phyloP scores from a whole-genome alignment of 1,284 basidiomycete species.

The Leccinum griseonigrum region DNA sequence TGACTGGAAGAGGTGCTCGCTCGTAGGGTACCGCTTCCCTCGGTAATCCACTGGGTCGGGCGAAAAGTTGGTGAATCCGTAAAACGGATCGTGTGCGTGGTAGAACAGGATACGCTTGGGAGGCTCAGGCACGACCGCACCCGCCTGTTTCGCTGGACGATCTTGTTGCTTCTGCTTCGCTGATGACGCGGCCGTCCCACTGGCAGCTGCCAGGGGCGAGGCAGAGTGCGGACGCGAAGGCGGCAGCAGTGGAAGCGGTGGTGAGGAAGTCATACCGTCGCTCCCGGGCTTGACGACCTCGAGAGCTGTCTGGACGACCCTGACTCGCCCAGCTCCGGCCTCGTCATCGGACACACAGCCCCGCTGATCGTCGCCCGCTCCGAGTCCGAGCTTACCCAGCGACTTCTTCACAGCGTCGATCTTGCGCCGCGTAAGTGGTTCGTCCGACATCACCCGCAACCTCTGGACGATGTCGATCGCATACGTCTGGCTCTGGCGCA shows the following conservation, averaged over 20 bases:
- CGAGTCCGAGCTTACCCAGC: conserved; percentile 22
- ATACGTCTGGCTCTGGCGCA: conserved; percentile 17
- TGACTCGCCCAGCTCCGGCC: conserved; percentile 17
- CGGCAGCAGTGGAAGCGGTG: background rate
- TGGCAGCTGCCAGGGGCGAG: conserved; percentile 7
- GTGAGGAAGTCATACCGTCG: background rate
- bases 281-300: conserved; percentile 17
- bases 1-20: conserved; percentile 42
- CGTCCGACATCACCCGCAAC: conserved; percentile 27
- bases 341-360: conserved; percentile 32
- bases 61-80: conserved; percentile 43
- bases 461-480: conserved; percentile 32
- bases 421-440: conserved; percentile 26
- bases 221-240: conserved; percentile 22
- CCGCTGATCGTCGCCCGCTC: conserved; percentile 21
- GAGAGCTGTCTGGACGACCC: conserved; percentile 26
- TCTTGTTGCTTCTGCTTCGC: conserved; percentile 8
- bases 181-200: background rate
- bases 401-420: conserved; percentile 32
- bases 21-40: conserved; percentile 38
- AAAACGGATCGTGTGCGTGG: conserved; percentile 33
- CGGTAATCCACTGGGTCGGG: conserved; percentile 35
- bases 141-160: background rate
- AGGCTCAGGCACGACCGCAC: background rate
- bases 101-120: conserved; percentile 32